phyloP scores from a whole-genome alignment of 1,284 basidiomycete genomes.

The Schizopora paradoxa region DNA sequence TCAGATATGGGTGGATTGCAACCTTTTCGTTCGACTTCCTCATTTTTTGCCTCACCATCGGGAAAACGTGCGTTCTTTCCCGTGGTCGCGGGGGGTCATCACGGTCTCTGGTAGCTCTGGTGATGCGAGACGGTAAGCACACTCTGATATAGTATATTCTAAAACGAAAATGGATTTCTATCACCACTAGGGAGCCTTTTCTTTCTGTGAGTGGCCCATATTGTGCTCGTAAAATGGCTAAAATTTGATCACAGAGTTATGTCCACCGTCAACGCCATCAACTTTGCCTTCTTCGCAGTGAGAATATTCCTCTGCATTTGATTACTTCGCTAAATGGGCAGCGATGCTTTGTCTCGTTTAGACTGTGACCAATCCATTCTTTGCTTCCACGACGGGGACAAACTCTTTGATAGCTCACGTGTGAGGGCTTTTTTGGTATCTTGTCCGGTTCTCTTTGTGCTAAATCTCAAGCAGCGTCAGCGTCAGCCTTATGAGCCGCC shows the following conservation, averaged over 20 bases:
- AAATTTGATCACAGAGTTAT: conserved; percentile 6
- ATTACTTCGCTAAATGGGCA: neutral
- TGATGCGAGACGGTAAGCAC: conserved; percentile 15
- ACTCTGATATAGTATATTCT: neutral
- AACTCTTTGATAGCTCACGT: conserved; percentile 16
- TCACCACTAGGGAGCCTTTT: conserved; percentile 12
- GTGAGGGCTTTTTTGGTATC: conserved; percentile 3
- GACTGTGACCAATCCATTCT: conserved; percentile 12
- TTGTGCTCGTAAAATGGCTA: neutral
- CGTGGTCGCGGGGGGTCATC: too few relatives aligned
- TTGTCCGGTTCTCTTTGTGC: neutral
- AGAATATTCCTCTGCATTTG: neutral
- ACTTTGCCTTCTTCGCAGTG: conserved; percentile 9
- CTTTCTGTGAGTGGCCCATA: conserved; percentile 10
- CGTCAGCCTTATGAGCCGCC: conserved; percentile 14
- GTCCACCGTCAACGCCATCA: conserved; percentile 14
- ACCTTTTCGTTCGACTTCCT: conserved; percentile 14
- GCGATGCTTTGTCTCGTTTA: neutral
- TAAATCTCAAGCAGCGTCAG: conserved; percentile 12
- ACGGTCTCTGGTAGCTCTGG: conserved; percentile 11
- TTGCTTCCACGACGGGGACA: conserved; percentile 12
- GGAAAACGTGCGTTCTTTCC: conserved; percentile 9
- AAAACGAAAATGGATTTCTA: neutral
- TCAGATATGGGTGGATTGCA: conserved; percentile 12
- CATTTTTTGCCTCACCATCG: conserved; percentile 11